Evolutionary conservation across 805 yeast species (phyloP).

Genomic region (Candida insectorum): DNA sequence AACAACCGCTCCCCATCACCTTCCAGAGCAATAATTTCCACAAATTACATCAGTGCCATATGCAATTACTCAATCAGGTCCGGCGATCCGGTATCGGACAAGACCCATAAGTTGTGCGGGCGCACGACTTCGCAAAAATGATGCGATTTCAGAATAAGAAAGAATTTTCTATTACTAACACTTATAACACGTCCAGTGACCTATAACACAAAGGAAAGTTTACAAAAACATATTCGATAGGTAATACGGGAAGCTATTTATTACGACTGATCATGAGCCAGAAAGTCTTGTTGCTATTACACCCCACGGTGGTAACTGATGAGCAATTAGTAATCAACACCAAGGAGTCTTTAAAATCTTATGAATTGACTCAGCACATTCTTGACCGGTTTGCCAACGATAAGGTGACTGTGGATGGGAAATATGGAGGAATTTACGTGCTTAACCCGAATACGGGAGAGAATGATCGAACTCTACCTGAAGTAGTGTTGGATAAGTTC

Average conservation of each 20-base stretch:
- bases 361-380: constrained; percentile 45
- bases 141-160: too few species aligned
- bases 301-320: constrained; percentile 63
- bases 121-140: too few species aligned
- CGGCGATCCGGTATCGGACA: constrained; percentile 6
- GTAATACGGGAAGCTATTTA: too few species aligned
- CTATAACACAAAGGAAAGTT: too few species aligned
- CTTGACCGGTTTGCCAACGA: constrained; percentile 56
- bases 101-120: too few species aligned
- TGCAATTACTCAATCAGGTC: constrained; percentile 1
- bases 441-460: constrained; percentile 48
- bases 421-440: constrained; percentile 47
- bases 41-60: constrained; percentile 2
- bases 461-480: constrained; percentile 46
- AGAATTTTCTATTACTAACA: too few species aligned
- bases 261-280: too few species aligned
- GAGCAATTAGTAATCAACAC: constrained; percentile 42
- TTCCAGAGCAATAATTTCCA: too few species aligned
- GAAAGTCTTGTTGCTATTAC: constrained; percentile 43
- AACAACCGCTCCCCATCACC: too few species aligned
- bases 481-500: constrained; percentile 10
- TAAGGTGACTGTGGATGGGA: constrained; percentile 34
- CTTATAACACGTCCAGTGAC: too few species aligned
- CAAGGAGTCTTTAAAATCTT: constrained; percentile 28
- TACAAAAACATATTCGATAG: too few species aligned